phyloP scores from a whole-genome alignment of 169 alveolate genomes.

The Cryptosporidium sp. region DNA sequence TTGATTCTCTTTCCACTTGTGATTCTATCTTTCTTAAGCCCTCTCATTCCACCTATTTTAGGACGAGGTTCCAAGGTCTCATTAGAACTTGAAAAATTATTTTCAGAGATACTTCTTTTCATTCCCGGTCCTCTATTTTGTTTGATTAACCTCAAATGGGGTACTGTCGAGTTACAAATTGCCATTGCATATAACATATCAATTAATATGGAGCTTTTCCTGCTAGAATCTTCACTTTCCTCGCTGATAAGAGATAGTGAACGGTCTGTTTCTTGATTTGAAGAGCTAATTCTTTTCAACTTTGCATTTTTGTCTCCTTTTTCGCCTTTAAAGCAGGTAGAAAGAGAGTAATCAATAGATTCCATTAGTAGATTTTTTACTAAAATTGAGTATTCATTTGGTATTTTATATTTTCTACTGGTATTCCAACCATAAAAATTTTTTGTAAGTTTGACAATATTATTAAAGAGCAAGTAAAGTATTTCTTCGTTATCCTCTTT shows the following conservation, averaged over 20 bases:
- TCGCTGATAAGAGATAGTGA: neutral
- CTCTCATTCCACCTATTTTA: neutral
- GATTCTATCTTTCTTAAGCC: neutral
- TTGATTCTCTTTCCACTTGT: neutral
- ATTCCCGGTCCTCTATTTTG: neutral
- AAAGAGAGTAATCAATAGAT: slow-evolving; percentile 32
- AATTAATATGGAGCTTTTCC: slow-evolving; percentile 7
- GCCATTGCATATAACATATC: slow-evolving; percentile 76
- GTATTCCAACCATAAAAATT: slow-evolving; percentile 58
- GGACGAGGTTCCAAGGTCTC: neutral
- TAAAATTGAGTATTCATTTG: slow-evolving; percentile 36
- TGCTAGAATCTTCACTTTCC: neutral
- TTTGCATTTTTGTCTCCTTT: neutral
- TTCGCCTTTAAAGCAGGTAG: slow-evolving; percentile 7
- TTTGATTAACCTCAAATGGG: slow-evolving; percentile 47
- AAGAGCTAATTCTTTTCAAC: neutral
- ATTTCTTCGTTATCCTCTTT: slow-evolving; percentile 69
- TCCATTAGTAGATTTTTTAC: slow-evolving; percentile 36
- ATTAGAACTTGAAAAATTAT: neutral
- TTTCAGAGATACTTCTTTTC: neutral
- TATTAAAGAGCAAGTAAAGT: slow-evolving; percentile 40
- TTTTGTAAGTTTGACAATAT: slow-evolving; percentile 41
- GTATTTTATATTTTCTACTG: slow-evolving; percentile 2
- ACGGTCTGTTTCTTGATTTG: neutral
- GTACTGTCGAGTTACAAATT: slow-evolving; percentile 59